phyloP scores from a whole-genome alignment of 352 stramenopile species.

The Phytophthora sojae region DNA sequence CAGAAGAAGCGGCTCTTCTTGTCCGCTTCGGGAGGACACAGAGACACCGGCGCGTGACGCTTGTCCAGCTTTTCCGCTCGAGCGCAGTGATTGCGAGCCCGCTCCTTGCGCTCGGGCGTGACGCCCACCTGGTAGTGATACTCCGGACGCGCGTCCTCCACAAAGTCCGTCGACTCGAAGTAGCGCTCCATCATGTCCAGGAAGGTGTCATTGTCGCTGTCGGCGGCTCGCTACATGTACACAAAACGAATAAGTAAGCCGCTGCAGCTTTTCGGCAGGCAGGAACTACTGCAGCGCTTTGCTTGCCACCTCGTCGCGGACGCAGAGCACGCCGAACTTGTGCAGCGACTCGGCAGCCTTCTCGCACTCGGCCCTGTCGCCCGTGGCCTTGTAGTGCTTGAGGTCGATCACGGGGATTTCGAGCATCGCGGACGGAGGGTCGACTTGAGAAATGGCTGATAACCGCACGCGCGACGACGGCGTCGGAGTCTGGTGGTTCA shows the following conservation, averaged over 20 bases:
- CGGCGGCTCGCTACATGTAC: slow-evolving; percentile 56
- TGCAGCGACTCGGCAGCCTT: slow-evolving; percentile 84
- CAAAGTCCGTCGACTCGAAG: slow-evolving; percentile 90
- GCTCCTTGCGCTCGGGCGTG: slow-evolving; percentile 88
- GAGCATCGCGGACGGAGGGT: slow-evolving; percentile 47
- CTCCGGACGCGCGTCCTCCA: slow-evolving; percentile 88
- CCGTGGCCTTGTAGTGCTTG: slow-evolving; percentile 76
- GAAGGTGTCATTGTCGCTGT: slow-evolving; percentile 87
- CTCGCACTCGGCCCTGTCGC: slow-evolving; percentile 72
- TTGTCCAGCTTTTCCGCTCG: slow-evolving; percentile 59
- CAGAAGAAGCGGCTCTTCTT: slow-evolving; percentile 97
- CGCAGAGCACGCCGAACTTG: slow-evolving; percentile 87
- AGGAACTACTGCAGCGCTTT: neutral
- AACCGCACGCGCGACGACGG: neutral
- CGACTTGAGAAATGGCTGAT: neutral
- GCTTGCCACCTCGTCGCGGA: slow-evolving; percentile 68
- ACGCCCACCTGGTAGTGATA: slow-evolving; percentile 92
- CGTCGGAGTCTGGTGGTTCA: slow-evolving; percentile 14
- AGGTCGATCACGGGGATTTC: slow-evolving; percentile 88
- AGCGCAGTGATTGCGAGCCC: slow-evolving; percentile 86
- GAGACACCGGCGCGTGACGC: slow-evolving; percentile 74
- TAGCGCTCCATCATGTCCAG: slow-evolving; percentile 95
- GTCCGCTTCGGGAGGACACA: slow-evolving; percentile 91
- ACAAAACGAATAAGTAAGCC: neutral
- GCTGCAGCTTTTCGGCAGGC: neutral